Base-by-base conservation (phyloP, 352 stramenopile species). In the Labyrinthula sp. region DNA sequence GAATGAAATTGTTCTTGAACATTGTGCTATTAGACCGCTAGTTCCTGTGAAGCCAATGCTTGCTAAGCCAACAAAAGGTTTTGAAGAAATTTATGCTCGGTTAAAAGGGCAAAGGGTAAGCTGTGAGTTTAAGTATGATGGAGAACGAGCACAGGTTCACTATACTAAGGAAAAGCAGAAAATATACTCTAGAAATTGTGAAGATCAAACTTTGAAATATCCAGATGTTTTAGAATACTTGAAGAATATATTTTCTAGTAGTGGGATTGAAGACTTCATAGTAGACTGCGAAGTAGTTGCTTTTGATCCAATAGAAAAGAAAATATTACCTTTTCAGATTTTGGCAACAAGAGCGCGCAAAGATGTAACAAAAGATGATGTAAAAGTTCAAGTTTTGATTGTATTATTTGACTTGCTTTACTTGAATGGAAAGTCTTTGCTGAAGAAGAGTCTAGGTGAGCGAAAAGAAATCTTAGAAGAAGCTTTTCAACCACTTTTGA, bases 71-170 rank as follows among this genome's bases (percentile, higher is more conserved):
- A 90, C 81, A 0, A 97, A 97, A 58, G 71, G 73, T 7, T 72
- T 89, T 40, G 72, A 74, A 15, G 92, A 96, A 68, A 88, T 99
- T 6, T 77, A 95, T 30, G 87, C 94, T 45, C 76, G 89, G 4
- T 81, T 98, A 39, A 71, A 92, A 57, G 83, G 79, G 21, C 72
- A 79, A 18, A 40, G 54, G 1, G 95, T 99, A 61, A 96, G 86
- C 2, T 97, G 82, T 58, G 90, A 99, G 62, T 97, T 92, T 75
- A 99, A 99, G 66, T 99, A 99, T 62, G 89, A 99, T 58, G 91
- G 89, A 24, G 89, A 99, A 62, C 71, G 89, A 31, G 83, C 87
- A 2, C 89, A 98, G 60, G 54, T 82, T 12, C 66, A 75, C 41
- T 46, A 69, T 21, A 25, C 24, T 21, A 52, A 43, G 18, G 58